Evolutionary conservation across 2,329 filamentous ascomycete species (phyloP), one percentile per base, ranked within the genome.

Genomic region (Geosmithia morbida): DNA sequence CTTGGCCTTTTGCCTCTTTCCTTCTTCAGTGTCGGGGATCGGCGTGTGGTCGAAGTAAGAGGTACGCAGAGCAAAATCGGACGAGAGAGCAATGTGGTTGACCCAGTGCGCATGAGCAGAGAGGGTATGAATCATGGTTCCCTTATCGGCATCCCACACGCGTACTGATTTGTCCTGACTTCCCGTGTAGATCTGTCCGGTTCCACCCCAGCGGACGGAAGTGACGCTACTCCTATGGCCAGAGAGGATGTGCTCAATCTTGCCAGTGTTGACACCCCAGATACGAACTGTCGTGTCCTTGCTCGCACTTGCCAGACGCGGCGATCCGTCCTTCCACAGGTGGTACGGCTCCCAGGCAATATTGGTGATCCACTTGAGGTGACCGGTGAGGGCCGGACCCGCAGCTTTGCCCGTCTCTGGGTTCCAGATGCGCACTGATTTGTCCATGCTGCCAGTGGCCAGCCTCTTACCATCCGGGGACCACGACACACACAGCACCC

Each of bases 321-420:
- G 83, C 14, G 83, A 79, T n/a, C 79, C 84, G 47, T 76, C 72
- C 17, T 74, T 67, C 71, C 90, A 88, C 18, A 85, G 67, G 61
- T 97, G 90, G 63, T 88, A 95, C 10, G 92, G 92, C 61, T 97
- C 87, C 92, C 92, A 98, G 0, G 84, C 79, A 44, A 96, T 70
- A 58, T 79, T 87, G 18, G 85, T 90, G 48, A 96, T 83, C 79
- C 86, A 94, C 64, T 94, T 94, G 0, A 78, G 76, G 60, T 97
- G 92, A 0, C 90, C 92, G 57, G 84, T 89, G 55, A 96, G 69
- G 14, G 67, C 59, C 1, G 75, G 74, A 3, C 86, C 85, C 7
- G 85, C 63, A 16, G 82, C 67, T 56, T 85, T 82, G 13, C 92
- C 92, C 2, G 83, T 88, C 51, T 79, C 79, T 0, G 89, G 80